Conservation (phyloP, 164 flowering plant genomes). For the Umbellularia californica region DNA sequence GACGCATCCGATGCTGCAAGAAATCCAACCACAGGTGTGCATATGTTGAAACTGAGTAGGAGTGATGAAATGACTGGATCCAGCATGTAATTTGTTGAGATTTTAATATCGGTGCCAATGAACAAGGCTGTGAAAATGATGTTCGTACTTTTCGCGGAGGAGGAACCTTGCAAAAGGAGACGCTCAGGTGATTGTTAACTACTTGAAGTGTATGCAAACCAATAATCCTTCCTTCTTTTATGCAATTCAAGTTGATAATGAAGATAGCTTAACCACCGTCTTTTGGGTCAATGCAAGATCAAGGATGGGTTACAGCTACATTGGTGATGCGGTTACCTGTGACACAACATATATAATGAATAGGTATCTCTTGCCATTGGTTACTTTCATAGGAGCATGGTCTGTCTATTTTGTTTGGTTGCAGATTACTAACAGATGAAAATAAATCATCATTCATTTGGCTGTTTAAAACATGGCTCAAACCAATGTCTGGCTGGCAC, state of each 20-base stretch:
- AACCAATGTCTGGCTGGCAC: slow-evolving; percentile 32
- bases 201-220: slow-evolving; percentile 11
- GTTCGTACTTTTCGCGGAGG: neutral
- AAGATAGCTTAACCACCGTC: neutral
- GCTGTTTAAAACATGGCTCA: slow-evolving; percentile 60
- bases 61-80: neutral
- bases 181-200: slow-evolving; percentile 7
- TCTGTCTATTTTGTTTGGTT: slow-evolving; percentile 28
- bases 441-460: slow-evolving; percentile 50
- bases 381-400: slow-evolving; percentile 45
- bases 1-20: neutral
- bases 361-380: slow-evolving; percentile 6
- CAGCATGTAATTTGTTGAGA: neutral
- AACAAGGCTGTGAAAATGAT: neutral
- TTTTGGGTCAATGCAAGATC: slow-evolving; percentile 4
- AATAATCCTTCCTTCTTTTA: slow-evolving; percentile 13
- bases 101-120: neutral
- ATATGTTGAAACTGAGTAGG: neutral
- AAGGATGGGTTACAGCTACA: slow-evolving; percentile 1
- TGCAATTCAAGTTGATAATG: slow-evolving; percentile 12
- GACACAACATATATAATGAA: too few relatives aligned
- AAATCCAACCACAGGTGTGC: neutral
- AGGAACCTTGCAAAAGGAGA: slow-evolving; percentile 3
- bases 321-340: slow-evolving; percentile 3
- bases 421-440: slow-evolving; percentile 38